Base-by-base conservation (phyloP, 2,329 filamentous ascomycete species). In the Aspergillus floridensis region DNA sequence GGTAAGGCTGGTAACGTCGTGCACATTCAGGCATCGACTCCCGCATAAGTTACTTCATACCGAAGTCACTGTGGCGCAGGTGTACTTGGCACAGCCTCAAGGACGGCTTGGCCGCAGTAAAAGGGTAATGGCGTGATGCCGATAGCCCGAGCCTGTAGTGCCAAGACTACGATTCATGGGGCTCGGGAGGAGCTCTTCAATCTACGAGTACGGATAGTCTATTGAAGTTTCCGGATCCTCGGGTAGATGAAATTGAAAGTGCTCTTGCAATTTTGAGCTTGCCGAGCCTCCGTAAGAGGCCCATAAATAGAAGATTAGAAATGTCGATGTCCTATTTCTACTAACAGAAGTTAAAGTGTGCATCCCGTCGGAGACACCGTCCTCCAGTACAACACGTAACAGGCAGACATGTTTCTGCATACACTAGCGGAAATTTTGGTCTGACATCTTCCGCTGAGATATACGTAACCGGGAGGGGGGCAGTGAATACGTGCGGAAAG, bases 361-460 rank as follows among this genome's bases (percentile, higher is more conserved):
- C 32, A 35, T 35, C 41, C 52, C 57, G 21, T 35, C 29, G 38
- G 38, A 44, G 16, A 7, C 16, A 7, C 38, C 38, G 38, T 44
- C 16, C 4, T 44, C 6, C 38, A 6, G 16, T 19, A 44, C 38
- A n/a, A 5, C 16, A 16, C 38, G 35, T 47, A 59, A 32, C 57
- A 59, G 57, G 57, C 57, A 59, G 57, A 54, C 57, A 56, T 53
- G 46, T 59, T 59, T 31, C 49, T 55, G 22, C 38, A 22, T 14
- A 26, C 24, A 54, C n/a, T 55, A 55, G 53, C 47, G 53, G n/a
- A 55, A 32, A 48, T 32, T 48, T 55, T 24, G 41, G 24, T 48
- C 53, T 46, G 41, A 19, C 38, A 16, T 44, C 16, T 16, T 44
- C 38, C 38, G 38, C 38, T 19, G 14, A 44, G 38, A 44, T 44